Evolutionary conservation across 345 rosid genomes (phyloP).

Genomic region (Raphanus raphanistrum): DNA sequence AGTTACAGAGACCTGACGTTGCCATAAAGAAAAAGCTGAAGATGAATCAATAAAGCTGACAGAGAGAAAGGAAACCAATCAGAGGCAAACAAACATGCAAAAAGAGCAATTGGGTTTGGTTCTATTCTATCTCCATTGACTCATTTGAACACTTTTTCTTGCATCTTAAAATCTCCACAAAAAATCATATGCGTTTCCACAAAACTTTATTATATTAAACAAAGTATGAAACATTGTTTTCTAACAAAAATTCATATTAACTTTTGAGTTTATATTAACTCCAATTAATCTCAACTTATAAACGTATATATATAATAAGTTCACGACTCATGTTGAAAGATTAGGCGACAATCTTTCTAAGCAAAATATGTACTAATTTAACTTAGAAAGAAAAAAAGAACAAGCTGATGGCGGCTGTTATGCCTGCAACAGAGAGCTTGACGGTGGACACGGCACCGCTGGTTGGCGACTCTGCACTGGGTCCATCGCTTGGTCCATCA

Average conservation of each 20-base stretch:
- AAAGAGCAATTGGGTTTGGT: not conserved
- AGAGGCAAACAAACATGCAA: constrained; percentile 8
- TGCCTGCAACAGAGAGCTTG: constrained; percentile 10
- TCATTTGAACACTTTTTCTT: not conserved
- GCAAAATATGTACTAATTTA: not conserved
- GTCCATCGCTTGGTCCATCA: constrained; percentile 23
- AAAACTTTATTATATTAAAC: not conserved
- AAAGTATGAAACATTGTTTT: constrained; percentile 21
- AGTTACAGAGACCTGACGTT: constrained; percentile 16
- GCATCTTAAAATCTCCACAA: not conserved
- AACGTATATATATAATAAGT: not conserved
- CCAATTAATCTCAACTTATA: constrained; percentile 33
- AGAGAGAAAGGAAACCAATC: constrained; percentile 21
- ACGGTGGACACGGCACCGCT: constrained; percentile 7
- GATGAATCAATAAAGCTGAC: constrained; percentile 4
- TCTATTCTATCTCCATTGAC: not conserved
- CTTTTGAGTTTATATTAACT: constrained; percentile 13
- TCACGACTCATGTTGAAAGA: constrained; percentile 5
- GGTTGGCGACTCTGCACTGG: constrained; percentile 11
- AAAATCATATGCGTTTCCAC: not conserved
- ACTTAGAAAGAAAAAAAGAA: constrained; percentile 32
- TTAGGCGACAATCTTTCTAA: constrained; percentile 20
- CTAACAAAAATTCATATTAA: constrained; percentile 17
- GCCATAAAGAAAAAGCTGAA: not conserved
- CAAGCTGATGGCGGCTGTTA: not conserved